Evolutionary conservation across 768 basidiomycete species (phyloP).

Genomic region (Termitomyces sp.): DNA sequence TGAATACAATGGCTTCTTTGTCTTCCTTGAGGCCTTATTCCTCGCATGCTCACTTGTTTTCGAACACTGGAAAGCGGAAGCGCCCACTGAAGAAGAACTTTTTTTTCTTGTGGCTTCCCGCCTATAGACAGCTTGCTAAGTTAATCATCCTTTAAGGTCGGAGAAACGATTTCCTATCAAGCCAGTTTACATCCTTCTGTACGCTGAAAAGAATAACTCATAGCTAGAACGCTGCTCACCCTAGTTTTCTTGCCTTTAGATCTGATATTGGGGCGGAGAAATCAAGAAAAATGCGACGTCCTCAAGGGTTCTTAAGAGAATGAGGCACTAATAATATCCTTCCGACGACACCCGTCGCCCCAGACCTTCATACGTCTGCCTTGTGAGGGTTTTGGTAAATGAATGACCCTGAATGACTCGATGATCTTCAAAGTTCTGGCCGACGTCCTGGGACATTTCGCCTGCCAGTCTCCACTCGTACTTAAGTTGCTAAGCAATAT

Average conservation of each 20-base stretch:
- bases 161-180: background rate
- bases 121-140: no score
- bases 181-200: background rate
- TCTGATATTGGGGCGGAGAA: background rate
- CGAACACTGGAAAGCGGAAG: background rate
- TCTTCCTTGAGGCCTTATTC: background rate
- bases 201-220: background rate
- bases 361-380: background rate
- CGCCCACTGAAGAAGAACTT: background rate
- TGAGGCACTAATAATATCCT: background rate
- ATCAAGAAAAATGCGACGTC: no score
- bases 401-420: background rate
- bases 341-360: background rate
- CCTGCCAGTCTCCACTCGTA: no score
- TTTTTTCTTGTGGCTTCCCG: no score
- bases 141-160: no score
- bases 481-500: no score
- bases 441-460: no score
- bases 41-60: background rate
- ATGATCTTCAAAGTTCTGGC: no score
- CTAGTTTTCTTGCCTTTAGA: background rate
- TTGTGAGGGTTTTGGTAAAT: background rate
- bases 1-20: constrained; percentile 3
- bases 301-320: no score
- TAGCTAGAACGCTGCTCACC: background rate